Percentiles rank a stretch among this genome's conserved stretches.
phyloP scores from a whole-genome alignment of 768 basidiomycete genomes.

The Boletus coccyginus region DNA sequence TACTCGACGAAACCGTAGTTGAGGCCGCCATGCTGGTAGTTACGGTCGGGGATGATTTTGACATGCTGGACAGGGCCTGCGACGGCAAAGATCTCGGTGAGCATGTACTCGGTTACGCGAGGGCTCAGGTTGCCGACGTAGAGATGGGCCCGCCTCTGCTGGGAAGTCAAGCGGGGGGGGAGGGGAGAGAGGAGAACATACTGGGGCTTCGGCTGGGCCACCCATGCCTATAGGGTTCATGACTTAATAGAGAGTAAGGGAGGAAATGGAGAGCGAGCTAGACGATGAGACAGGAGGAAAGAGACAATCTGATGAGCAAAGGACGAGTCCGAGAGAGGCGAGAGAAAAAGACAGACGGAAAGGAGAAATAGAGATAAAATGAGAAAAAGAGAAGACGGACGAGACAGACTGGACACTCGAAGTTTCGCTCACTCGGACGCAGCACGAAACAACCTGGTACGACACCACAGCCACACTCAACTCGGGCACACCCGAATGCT shows the following conservation, averaged over 20 bases:
- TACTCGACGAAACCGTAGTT: conserved; percentile 99
- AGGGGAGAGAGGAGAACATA: conserved; percentile 36
- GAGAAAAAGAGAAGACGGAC: conserved; percentile 32
- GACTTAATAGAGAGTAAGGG: conserved; percentile 45
- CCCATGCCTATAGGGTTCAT: conserved; percentile 76
- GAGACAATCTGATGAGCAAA: conserved; percentile 40
- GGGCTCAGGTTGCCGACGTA: conserved; percentile 99
- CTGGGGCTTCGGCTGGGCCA: conserved; percentile 72
- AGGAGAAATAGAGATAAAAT: conserved; percentile 31
- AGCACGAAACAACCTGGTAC: conserved; percentile 16
- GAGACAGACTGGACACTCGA: conserved; percentile 15
- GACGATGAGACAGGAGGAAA: conserved; percentile 26
- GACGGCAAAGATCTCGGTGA: conserved; percentile 95
- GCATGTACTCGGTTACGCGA: conserved; percentile 98
- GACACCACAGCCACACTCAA: conserved; percentile 17
- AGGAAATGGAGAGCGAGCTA: conserved; percentile 5
- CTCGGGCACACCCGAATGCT: conserved; percentile 19
- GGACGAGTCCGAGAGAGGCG: conserved; percentile 34
- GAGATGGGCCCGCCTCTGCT: conserved; percentile 88
- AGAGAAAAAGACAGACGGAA: conserved; percentile 37
- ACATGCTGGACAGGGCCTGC: conserved; percentile 97
- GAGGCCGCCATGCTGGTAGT: conserved; percentile 98
- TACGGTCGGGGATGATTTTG: conserved; percentile 99
- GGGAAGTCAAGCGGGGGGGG: not conserved
- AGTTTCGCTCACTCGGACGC: conserved; percentile 22